Percentiles rank a stretch among this genome's conserved stretches.
Evolutionary conservation across 2,329 filamentous ascomycete genomes (phyloP).

Genomic region (Aspergillus hortae): DNA sequence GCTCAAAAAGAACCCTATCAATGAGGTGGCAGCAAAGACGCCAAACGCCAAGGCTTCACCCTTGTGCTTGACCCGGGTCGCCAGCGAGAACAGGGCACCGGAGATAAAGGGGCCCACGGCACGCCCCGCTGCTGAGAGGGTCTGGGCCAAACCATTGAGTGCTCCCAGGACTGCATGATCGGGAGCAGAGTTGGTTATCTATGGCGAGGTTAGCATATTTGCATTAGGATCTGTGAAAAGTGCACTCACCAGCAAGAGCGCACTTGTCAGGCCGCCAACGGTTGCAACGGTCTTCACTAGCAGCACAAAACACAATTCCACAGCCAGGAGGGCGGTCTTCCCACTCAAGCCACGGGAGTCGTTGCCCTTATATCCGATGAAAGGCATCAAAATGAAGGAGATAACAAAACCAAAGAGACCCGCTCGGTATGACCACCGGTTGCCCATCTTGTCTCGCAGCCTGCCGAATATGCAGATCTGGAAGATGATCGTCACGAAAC

Average conservation of each 20-base stretch:
- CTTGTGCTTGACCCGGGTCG: constrained; percentile 68
- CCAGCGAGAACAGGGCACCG: constrained; percentile 78
- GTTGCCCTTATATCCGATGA: constrained; percentile 72
- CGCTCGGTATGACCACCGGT: constrained; percentile 76
- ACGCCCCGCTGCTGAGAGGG: constrained; percentile 83
- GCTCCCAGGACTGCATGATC: constrained; percentile 82
- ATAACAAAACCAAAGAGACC: constrained; percentile 76
- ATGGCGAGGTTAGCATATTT: background rate
- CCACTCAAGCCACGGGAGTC: constrained; percentile 56
- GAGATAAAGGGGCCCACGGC: constrained; percentile 86
- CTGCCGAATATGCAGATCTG: constrained; percentile 81
- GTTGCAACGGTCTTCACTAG: constrained; percentile 87
- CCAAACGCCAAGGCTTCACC: constrained; percentile 85
- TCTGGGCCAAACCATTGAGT: constrained; percentile 90
- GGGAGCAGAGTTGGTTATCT: constrained; percentile 92
- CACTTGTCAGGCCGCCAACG: constrained; percentile 85
- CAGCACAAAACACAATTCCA: constrained; percentile 75
- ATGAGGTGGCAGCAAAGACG: constrained; percentile 76
- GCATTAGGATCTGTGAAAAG: background rate
- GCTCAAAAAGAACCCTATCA: constrained; percentile 75
- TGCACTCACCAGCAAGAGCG: constrained; percentile 71
- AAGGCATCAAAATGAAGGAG: constrained; percentile 84
- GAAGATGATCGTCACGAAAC: constrained; percentile 81
- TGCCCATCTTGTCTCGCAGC: constrained; percentile 75
- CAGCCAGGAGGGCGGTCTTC: constrained; percentile 69